phyloP scores from a whole-genome alignment of 345 rosid genomes.

The Gossypium turneri region DNA sequence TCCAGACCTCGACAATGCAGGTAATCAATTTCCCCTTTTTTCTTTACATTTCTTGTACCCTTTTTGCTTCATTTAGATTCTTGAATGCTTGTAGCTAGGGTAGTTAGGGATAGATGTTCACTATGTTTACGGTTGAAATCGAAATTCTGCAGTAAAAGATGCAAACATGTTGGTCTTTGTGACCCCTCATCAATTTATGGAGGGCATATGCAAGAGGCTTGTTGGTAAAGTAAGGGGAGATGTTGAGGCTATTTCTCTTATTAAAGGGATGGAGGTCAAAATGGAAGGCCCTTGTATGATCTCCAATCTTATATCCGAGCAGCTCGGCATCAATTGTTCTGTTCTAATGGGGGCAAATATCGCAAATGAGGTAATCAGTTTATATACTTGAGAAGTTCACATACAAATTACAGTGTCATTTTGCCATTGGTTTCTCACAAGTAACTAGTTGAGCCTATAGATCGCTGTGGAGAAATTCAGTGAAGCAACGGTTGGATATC shows the following conservation, averaged over 20 bases:
- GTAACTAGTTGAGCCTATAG: slow-evolving; percentile 31
- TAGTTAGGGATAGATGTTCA: neutral
- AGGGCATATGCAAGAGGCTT: slow-evolving; percentile 80
- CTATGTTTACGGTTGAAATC: neutral
- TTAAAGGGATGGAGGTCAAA: slow-evolving; percentile 96
- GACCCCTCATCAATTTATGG: slow-evolving; percentile 93
- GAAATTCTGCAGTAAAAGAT: slow-evolving; percentile 56
- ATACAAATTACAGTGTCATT: neutral
- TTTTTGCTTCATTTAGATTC: neutral
- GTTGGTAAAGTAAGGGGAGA: slow-evolving; percentile 59
- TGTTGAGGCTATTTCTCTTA: slow-evolving; percentile 82
- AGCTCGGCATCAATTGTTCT: slow-evolving; percentile 70
- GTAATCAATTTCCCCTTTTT: slow-evolving; percentile 31
- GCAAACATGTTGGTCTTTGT: slow-evolving; percentile 93
- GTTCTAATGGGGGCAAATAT: slow-evolving; percentile 98
- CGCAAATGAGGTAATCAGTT: slow-evolving; percentile 69
- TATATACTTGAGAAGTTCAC: neutral
- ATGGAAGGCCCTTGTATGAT: slow-evolving; percentile 96
- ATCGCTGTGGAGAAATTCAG: slow-evolving; percentile 92
- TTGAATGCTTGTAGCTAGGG: neutral
- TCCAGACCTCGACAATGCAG: slow-evolving; percentile 81
- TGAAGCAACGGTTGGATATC: slow-evolving; percentile 93
- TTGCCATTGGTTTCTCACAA: neutral
- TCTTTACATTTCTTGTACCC: neutral
- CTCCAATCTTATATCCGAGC: slow-evolving; percentile 69